Conservation (phyloP, 495 filamentous ascomycete genomes). For the Letharia columbiana region DNA sequence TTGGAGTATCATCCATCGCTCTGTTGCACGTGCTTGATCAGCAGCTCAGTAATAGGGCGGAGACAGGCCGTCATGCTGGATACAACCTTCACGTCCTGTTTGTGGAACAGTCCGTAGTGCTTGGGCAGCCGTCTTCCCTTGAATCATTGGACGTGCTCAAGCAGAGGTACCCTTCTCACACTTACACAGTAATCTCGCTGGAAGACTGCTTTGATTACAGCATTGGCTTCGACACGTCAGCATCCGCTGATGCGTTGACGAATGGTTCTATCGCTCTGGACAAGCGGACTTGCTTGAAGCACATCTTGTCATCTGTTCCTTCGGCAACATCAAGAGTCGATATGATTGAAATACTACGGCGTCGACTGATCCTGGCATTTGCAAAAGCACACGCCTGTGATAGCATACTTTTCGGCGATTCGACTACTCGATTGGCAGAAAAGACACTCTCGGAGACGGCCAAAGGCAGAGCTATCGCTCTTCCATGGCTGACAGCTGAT, state of each 20-base stretch:
- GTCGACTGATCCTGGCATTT: conserved; percentile 55
- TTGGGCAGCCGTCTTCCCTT: conserved; percentile 25
- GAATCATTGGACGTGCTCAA: conserved; percentile 34
- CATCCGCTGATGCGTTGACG: background rate
- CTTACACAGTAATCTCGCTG: conserved; percentile 47
- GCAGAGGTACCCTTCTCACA: conserved; percentile 50
- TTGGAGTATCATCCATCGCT: conserved; percentile 72
- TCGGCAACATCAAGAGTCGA: conserved; percentile 70
- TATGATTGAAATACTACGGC: conserved; percentile 58
- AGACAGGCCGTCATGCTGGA: conserved; percentile 46
- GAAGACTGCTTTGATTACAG: conserved; percentile 47
- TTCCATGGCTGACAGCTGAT: conserved; percentile 77
- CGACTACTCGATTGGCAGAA: conserved; percentile 78
- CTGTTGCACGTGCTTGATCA: conserved; percentile 67
- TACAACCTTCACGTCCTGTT: conserved; percentile 62
- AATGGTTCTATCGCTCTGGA: background rate
- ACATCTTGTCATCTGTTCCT: conserved; percentile 48
- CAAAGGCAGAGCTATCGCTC: conserved; percentile 74
- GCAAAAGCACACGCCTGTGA: conserved; percentile 54
- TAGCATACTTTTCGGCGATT: conserved; percentile 72
- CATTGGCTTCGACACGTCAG: conserved; percentile 25
- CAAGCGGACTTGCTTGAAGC: conserved; percentile 40
- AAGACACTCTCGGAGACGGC: conserved; percentile 79
- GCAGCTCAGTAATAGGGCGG: conserved; percentile 53
- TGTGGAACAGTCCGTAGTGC: conserved; percentile 47